Evolutionary conservation across 345 rosid genomes (phyloP).

Genomic region (Aurinia saxatilis): DNA sequence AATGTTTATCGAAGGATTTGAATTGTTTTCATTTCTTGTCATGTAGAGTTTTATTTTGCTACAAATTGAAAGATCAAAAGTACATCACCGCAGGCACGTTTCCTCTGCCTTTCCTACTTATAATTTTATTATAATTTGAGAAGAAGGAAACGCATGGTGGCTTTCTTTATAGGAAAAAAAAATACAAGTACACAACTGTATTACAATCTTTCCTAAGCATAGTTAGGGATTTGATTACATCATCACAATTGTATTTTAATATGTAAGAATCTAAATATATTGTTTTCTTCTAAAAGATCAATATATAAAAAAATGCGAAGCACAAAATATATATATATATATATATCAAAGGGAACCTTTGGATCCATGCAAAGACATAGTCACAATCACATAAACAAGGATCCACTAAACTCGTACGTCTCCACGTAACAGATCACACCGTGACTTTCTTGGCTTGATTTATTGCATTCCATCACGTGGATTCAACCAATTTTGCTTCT

Average conservation of each 20-base stretch:
- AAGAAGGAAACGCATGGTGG: neutral
- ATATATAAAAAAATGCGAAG: neutral
- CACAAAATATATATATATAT: neutral
- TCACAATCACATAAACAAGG: constrained; percentile 6
- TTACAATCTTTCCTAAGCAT: constrained; percentile 16
- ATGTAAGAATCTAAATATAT: neutral
- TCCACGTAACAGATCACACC: neutral
- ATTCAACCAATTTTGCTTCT: neutral
- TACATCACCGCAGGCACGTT: neutral
- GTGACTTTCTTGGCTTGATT: constrained; percentile 2
- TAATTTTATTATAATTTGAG: neutral
- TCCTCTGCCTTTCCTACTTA: neutral
- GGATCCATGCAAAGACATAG: constrained; percentile 15
- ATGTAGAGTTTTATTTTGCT: neutral
- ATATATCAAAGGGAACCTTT: constrained; percentile 14
- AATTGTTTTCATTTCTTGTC: no score
- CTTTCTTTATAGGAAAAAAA: neutral
- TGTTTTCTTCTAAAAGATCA: neutral
- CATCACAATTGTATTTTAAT: constrained; percentile 9
- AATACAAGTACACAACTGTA: constrained; percentile 16
- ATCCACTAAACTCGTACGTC: neutral
- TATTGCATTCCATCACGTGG: constrained; percentile 2
- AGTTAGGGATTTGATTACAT: constrained; percentile 16
- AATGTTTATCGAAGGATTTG: no score
- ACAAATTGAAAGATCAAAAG: neutral